Base-by-base conservation (phyloP, 345 rosid species). In the Citrus glauca region DNA sequence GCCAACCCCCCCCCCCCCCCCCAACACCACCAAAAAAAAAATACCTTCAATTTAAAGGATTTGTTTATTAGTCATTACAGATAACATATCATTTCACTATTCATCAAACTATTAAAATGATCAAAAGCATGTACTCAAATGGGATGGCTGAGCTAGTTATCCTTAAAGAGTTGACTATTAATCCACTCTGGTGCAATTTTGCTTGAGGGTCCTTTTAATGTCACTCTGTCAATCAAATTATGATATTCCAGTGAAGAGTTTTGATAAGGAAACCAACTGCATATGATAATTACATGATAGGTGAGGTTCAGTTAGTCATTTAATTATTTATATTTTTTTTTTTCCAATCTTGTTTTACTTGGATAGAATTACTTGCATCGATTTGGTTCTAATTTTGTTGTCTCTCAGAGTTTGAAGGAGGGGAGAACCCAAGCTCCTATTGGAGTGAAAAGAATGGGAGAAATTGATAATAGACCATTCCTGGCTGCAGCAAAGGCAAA, bases 391-490 rank as follows among this genome's bases (percentile, higher is more conserved):
- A 28, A 72, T 42, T 74, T 75, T 24, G n/a, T 81, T 80, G 76
- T 20, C 84, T 67, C 78, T 64, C 81, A 85, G 91, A 63, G 62
- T 48, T 22, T 89, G 38, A 77, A 57, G 61, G 68, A 78, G 17
- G 42, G 50, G 48, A 35, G 7, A 9, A 13, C 66, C 19, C 33
- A 57, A 10, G 71, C 86, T 70, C 10, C 27, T 9, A 87, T 89
- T 16, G 80, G 86, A 22, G 82, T 91, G 33, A 91, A 89, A 83
- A 87, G 83, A 74, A 86, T 93, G 93, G 98, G 93, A 22, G 89
- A 86, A 25, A 82, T 90, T 55, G 84, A 88, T 59, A 28, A 14
- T 16, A 82, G 75, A 40, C 88, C 88, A 33, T 90, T 93, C 76
- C 62, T 20, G 9, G 4, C 4, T 16, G 91, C 79, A 72, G 78